These are phyloP conservation scores for Dentipellis fragilis DNA, from an alignment of 768 basidiomycete species.

Conservation along the genomic window DNA sequence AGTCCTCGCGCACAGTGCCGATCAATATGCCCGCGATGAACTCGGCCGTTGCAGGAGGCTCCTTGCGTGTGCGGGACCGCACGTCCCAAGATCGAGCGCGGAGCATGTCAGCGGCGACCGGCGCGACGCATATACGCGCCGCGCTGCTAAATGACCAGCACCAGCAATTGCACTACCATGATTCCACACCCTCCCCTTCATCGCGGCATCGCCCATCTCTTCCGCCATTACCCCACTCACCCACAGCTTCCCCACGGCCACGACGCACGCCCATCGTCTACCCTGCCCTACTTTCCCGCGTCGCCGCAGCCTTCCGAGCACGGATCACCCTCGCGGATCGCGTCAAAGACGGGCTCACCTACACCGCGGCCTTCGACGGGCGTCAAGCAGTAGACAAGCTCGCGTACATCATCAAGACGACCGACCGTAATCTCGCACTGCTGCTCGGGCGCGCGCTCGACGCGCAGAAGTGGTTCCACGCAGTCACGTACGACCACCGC, in stretches of 20 bases:
- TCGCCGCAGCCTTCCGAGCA: slow-evolving; percentile 87
- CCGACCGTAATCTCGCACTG: slow-evolving; percentile 90
- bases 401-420: slow-evolving; percentile 96
- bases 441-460: slow-evolving; percentile 93
- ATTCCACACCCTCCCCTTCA: slow-evolving; percentile 10
- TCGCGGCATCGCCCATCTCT: slow-evolving; percentile 26
- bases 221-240: slow-evolving; percentile 18
- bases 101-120: slow-evolving; percentile 62
- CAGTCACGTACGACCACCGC: slow-evolving; percentile 97
- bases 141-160: slow-evolving; percentile 24
- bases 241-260: slow-evolving; percentile 19
- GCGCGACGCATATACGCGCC: slow-evolving; percentile 34
- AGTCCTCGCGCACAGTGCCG: slow-evolving; percentile 56
- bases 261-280: slow-evolving; percentile 74
- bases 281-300: slow-evolving; percentile 91
- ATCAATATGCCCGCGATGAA: background rate
- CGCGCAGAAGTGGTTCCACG: slow-evolving; percentile 98
- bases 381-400: slow-evolving; percentile 96
- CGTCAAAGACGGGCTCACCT: slow-evolving; percentile 90
- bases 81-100: slow-evolving; percentile 59
- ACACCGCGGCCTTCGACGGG: slow-evolving; percentile 94
- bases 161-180: slow-evolving; percentile 15
- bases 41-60: slow-evolving; percentile 11
- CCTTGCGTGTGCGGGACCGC: slow-evolving; percentile 48
- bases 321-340: slow-evolving; percentile 71